phyloP scores from a whole-genome alignment of 257 asterid species.

The Mentha longifolia region DNA sequence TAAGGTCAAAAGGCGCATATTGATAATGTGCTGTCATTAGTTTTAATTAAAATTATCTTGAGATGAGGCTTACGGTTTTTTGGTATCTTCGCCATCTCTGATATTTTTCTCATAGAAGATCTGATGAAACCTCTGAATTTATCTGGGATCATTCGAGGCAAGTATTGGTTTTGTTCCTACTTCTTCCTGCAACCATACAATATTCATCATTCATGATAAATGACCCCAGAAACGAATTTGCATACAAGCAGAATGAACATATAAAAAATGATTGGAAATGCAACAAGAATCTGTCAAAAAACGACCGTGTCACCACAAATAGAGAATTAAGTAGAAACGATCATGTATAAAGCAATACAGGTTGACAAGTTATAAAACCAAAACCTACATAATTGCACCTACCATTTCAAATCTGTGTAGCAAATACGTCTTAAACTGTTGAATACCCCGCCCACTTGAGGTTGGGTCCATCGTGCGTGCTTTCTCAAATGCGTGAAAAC shows the following conservation, averaged over 20 bases:
- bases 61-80: conserved; percentile 76
- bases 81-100: conserved; percentile 77
- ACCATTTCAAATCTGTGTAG: no score
- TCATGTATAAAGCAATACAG: conserved; percentile 22
- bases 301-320: conserved; percentile 6
- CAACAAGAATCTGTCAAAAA: conserved; percentile 12
- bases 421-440: no score
- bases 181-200: conserved; percentile 73
- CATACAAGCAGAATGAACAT: conserved; percentile 2
- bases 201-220: conserved; percentile 27
- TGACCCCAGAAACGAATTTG: conserved; percentile 2
- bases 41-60: conserved; percentile 3
- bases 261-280: conserved; percentile 3
- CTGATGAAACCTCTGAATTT: conserved; percentile 73
- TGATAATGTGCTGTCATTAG: background rate
- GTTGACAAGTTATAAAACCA: no score
- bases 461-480: no score
- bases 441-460: no score
- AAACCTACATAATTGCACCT: no score
- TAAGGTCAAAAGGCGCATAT: conserved; percentile 11
- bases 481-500: no score
- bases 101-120: conserved; percentile 70
- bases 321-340: background rate
- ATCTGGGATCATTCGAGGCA: conserved; percentile 65
- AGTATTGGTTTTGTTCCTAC: conserved; percentile 52